A percentile compares a stretch with the other conserved stretches of the same genome.
phyloP scores from a whole-genome alignment of 129 eudicot genomes.

The Lactuca saligna region DNA sequence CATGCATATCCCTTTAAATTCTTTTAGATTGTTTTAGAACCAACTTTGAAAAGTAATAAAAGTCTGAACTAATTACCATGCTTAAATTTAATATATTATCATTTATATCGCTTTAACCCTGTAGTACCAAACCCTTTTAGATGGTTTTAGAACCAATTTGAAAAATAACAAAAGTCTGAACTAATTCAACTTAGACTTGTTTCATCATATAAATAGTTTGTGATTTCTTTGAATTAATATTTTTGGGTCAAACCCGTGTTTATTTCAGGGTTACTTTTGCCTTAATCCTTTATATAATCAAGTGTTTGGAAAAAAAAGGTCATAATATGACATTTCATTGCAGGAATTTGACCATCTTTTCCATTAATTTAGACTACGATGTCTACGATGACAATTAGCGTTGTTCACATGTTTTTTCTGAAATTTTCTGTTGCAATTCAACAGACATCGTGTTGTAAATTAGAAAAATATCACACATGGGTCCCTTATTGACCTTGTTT shows the following conservation, averaged over 20 bases:
- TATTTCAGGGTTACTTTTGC: conserved; percentile 8
- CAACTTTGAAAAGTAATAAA: conserved; percentile 8
- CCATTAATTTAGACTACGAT: neutral
- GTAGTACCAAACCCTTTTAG: conserved; percentile 6
- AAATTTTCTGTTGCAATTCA: conserved; percentile 3
- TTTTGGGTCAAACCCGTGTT: conserved; percentile 12
- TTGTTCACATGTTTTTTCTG: conserved; percentile 5
- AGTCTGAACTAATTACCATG: neutral
- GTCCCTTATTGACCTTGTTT: neutral
- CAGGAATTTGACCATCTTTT: conserved; percentile 24
- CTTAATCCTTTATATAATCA: neutral
- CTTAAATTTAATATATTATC: conserved; percentile 12
- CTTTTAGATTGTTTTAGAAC: conserved; percentile 25
- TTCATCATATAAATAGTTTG: neutral
- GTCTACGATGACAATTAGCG: neutral
- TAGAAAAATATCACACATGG: neutral
- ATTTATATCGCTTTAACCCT: conserved; percentile 9
- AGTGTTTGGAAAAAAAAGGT: conserved; percentile 6
- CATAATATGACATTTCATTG: neutral
- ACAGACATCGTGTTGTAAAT: conserved; percentile 1
- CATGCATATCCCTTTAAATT: neutral
- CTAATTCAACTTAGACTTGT: neutral
- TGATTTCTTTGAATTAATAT: neutral
- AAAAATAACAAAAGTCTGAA: conserved; percentile 11
- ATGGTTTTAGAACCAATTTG: conserved; percentile 28